Evolutionary conservation across 352 stramenopile species (phyloP).

Genomic region (Aphanomyces cochlioides): DNA sequence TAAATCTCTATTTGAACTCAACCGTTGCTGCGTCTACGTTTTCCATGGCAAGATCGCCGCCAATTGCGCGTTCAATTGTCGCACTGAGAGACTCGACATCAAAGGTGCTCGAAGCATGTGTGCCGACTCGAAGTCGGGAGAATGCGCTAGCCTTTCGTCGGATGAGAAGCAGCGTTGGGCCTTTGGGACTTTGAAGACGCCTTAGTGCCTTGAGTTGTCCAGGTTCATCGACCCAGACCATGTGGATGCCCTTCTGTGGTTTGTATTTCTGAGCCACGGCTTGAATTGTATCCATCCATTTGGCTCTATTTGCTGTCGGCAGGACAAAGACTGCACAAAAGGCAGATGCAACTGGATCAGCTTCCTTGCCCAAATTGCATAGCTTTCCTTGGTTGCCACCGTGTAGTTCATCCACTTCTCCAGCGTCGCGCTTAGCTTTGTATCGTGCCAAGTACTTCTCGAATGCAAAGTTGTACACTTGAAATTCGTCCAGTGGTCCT

Average conservation of each 20-base stretch:
- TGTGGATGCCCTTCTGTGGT: slow-evolving; percentile 51
- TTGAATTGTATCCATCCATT: slow-evolving; percentile 53
- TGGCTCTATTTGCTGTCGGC: slow-evolving; percentile 40
- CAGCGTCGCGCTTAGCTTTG: slow-evolving; percentile 56
- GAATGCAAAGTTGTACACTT: slow-evolving; percentile 80
- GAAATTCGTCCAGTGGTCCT: slow-evolving; percentile 64
- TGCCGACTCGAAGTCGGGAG: slow-evolving; percentile 45
- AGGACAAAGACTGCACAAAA: slow-evolving; percentile 72
- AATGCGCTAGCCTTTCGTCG: slow-evolving; percentile 55
- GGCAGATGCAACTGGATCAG: slow-evolving; percentile 41
- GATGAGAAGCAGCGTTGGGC: slow-evolving; percentile 56
- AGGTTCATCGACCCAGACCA: slow-evolving; percentile 75
- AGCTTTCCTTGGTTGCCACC: slow-evolving; percentile 65
- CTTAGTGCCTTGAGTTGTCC: slow-evolving; percentile 49
- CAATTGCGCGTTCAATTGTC: slow-evolving; percentile 67
- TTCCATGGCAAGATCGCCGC: slow-evolving; percentile 54
- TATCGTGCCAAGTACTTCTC: slow-evolving; percentile 72
- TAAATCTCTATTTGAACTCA: slow-evolving; percentile 24
- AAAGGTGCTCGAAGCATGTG: slow-evolving; percentile 44
- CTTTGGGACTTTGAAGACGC: slow-evolving; percentile 42
- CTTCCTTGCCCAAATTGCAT: slow-evolving; percentile 68
- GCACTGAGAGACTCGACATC: slow-evolving; percentile 48
- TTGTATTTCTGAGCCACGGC: slow-evolving; percentile 63
- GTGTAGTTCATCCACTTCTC: slow-evolving; percentile 71
- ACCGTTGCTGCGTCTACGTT: slow-evolving; percentile 14